phyloP scores from a whole-genome alignment of 2,329 filamentous ascomycete genomes.

The Exophiala bonariae region DNA sequence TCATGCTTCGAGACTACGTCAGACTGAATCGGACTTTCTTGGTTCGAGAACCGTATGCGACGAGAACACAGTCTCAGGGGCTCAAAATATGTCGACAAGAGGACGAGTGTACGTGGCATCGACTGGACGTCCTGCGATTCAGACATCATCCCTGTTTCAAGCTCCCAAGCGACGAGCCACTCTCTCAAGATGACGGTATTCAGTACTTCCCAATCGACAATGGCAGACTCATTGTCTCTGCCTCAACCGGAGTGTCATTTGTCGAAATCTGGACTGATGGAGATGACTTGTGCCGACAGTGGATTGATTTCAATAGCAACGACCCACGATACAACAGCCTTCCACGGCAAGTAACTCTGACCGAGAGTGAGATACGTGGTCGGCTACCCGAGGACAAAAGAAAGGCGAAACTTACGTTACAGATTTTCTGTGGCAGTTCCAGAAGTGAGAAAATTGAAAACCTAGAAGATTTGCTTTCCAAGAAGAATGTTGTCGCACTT shows the following conservation, averaged over 20 bases:
- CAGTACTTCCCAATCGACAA: constrained; percentile 84
- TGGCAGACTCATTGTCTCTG: constrained; percentile 72
- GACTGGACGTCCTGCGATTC: constrained; percentile 84
- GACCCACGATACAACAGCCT: constrained; percentile 55
- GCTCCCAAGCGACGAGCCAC: constrained; percentile 70
- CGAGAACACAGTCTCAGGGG: constrained; percentile 80
- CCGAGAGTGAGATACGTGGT: constrained; percentile 71
- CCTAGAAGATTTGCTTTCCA: constrained; percentile 68
- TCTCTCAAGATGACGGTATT: constrained; percentile 68
- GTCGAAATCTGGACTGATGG: constrained; percentile 78
- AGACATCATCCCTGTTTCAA: constrained; percentile 87
- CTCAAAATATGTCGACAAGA: constrained; percentile 67
- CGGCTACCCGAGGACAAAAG: constrained; percentile 71
- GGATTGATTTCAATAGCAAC: constrained; percentile 75
- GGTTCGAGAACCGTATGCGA: constrained; percentile 79
- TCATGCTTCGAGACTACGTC: constrained; percentile 90
- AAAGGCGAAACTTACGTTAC: constrained; percentile 68
- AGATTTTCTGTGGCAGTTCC: constrained; percentile 74
- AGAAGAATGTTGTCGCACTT: constrained; percentile 71
- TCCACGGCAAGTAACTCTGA: constrained; percentile 72
- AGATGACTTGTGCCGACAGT: constrained; percentile 77
- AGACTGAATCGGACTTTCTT: constrained; percentile 81
- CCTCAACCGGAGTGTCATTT: constrained; percentile 78
- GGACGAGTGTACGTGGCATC: constrained; percentile 90
- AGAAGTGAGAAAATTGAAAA: constrained; percentile 77